A percentile compares a stretch with the other conserved stretches of the same genome.
These are phyloP conservation scores for Monascus ruber DNA, from an alignment of 2,329 filamentous ascomycete species.

Conservation along the genomic window DNA sequence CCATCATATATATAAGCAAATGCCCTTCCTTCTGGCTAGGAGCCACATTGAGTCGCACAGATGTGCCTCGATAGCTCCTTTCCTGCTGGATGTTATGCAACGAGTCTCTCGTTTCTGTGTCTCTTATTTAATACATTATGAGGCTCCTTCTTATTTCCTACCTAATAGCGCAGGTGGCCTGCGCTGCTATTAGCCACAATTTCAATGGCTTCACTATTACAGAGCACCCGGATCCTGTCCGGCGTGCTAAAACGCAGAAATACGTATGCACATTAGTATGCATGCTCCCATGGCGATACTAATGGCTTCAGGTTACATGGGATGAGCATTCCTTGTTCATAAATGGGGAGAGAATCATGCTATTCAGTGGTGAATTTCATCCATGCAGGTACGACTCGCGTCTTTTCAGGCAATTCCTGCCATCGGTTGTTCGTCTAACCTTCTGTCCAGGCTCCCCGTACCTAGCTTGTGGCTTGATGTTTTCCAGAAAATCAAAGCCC, in stretches of 20 bases:
- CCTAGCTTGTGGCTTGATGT: slow-evolving; percentile 57
- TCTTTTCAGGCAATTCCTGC: slow-evolving; percentile 1
- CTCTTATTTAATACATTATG: no score
- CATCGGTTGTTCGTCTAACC: no score
- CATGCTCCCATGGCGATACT: background rate
- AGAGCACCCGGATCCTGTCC: slow-evolving; percentile 25
- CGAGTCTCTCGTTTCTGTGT: no score
- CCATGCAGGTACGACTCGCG: slow-evolving; percentile 43
- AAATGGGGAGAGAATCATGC: slow-evolving; percentile 55
- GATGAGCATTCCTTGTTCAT: slow-evolving; percentile 62
- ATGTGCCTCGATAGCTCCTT: no score
- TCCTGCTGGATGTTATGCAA: no score
- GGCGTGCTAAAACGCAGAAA: slow-evolving; percentile 43
- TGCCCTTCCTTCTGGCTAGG: no score
- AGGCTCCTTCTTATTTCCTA: slow-evolving; percentile 10
- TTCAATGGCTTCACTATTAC: slow-evolving; percentile 38
- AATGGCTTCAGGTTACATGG: slow-evolving; percentile 47
- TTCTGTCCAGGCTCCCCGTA: slow-evolving; percentile 42
- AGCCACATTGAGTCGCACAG: no score
- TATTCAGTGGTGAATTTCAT: slow-evolving; percentile 66
- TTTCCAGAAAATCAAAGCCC: slow-evolving; percentile 70
- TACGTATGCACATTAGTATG: slow-evolving; percentile 32
- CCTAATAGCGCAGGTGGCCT: slow-evolving; percentile 35
- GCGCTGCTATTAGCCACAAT: slow-evolving; percentile 39
- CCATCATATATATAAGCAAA: no score